Conservation (phyloP, 352 stramenopile genomes). For the Pythium phragmiticola region DNA sequence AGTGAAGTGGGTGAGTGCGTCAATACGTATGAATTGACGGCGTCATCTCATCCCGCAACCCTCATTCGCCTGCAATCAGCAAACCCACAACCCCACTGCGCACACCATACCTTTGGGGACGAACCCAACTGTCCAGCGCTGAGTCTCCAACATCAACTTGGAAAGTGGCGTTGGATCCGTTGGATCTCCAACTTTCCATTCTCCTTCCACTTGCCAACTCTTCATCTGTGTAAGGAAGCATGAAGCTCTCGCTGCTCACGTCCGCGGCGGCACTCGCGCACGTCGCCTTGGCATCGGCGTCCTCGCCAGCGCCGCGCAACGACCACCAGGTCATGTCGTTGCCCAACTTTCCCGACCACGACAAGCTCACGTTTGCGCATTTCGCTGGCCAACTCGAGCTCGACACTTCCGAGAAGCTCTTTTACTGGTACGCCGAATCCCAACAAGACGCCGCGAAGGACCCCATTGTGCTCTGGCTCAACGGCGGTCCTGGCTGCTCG, state of each 20-base stretch:
- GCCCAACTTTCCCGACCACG: conserved; percentile 68
- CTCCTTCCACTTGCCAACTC: neutral
- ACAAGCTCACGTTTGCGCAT: conserved; percentile 57
- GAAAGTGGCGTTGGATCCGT: neutral
- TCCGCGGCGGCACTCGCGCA: conserved; percentile 1
- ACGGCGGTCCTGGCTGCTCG: conserved; percentile 76
- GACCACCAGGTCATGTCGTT: conserved; percentile 53
- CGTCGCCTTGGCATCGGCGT: neutral
- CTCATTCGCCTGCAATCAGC: neutral
- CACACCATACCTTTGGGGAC: conserved; percentile 2
- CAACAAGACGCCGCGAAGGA: conserved; percentile 51
- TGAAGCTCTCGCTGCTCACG: conserved; percentile 11
- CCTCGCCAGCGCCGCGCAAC: conserved; percentile 15
- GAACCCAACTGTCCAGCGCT: neutral
- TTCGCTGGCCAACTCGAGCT: conserved; percentile 63
- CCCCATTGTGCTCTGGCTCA: conserved; percentile 82
- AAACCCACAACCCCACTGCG: neutral
- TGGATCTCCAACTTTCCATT: neutral
- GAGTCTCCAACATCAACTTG: neutral
- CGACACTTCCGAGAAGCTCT: conserved; percentile 56
- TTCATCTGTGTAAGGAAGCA: neutral
- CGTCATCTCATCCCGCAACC: neutral
- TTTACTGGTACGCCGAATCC: conserved; percentile 82
- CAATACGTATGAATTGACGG: neutral
- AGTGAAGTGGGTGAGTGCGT: no score